These are phyloP conservation scores for Pythium plurisporium DNA, from an alignment of 352 stramenopile genomes.

Conservation along the genomic window DNA sequence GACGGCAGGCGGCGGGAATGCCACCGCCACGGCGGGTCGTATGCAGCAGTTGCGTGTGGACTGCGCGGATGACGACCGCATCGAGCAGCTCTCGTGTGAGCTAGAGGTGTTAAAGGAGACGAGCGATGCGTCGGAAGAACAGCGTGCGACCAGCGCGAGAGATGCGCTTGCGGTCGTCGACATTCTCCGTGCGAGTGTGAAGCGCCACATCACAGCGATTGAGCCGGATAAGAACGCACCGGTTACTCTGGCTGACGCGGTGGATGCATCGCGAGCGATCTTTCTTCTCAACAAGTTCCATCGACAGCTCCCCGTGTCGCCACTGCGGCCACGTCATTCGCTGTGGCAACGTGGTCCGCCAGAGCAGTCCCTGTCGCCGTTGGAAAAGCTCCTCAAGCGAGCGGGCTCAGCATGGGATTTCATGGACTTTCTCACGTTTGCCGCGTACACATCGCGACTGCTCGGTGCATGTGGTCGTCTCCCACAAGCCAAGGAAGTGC, in stretches of 20 bases:
- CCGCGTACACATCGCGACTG: not conserved
- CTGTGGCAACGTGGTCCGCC: not conserved
- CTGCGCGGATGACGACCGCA: not conserved
- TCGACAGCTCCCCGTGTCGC: not conserved
- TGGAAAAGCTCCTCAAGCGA: slow-evolving; percentile 2
- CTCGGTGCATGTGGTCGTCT: not conserved
- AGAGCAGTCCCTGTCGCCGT: not conserved
- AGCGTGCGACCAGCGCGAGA: not conserved
- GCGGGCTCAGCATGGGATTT: not conserved
- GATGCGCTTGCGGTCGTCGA: not conserved
- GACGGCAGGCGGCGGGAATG: not conserved
- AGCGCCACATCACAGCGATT: not conserved
- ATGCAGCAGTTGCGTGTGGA: not conserved
- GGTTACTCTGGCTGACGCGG: not conserved
- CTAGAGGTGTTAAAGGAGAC: not conserved
- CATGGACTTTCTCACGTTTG: slow-evolving; percentile 5
- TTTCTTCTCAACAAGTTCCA: slow-evolving; percentile 7
- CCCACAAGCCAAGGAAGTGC: slow-evolving; percentile 4
- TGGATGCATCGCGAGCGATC: not conserved
- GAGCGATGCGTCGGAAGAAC: not conserved
- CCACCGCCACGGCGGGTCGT: not conserved
- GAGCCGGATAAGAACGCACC: not conserved
- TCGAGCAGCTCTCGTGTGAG: not conserved
- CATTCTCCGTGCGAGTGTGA: not conserved
- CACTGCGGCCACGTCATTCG: not conserved